Percentiles rank a stretch among this genome's conserved stretches.
These are phyloP conservation scores for Eutrema heterophyllum DNA, from an alignment of 345 rosid species.

Conservation along the genomic window DNA sequence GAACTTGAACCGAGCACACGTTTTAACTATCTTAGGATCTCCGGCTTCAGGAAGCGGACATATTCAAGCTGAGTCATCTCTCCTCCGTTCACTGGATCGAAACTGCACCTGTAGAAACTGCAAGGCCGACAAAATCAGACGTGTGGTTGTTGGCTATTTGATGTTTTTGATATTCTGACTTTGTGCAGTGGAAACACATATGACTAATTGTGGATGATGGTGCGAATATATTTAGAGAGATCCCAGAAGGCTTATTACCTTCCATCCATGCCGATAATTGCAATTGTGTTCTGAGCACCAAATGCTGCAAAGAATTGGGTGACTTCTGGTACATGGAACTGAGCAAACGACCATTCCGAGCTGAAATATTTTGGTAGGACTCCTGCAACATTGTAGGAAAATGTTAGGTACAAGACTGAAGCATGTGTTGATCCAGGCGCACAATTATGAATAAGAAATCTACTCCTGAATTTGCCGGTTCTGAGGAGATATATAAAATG, in stretches of 20 bases:
- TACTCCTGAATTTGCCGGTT: neutral
- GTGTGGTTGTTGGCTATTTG: neutral
- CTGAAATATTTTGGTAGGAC: conserved; percentile 89
- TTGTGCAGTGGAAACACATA: neutral
- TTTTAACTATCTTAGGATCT: conserved; percentile 8
- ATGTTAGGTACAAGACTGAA: conserved; percentile 4
- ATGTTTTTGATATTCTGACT: neutral
- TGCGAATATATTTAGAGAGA: neutral
- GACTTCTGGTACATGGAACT: conserved; percentile 72
- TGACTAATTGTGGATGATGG: neutral
- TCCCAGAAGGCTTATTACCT: conserved; percentile 43
- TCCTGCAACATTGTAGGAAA: conserved; percentile 40
- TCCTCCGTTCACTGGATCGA: conserved; percentile 86
- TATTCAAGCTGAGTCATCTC: conserved; percentile 85
- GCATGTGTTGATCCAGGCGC: neutral
- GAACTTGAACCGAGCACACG: neutral
- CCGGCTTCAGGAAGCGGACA: conserved; percentile 65
- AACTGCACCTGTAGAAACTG: conserved; percentile 86
- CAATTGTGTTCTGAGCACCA: conserved; percentile 68
- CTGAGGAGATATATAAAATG: neutral
- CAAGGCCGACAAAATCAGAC: conserved; percentile 21
- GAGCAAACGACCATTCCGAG: conserved; percentile 97
- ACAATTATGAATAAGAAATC: neutral
- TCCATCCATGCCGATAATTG: conserved; percentile 78
- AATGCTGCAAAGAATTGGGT: conserved; percentile 76